Evolutionary conservation across 2,329 filamentous ascomycete genomes (phyloP).

Genomic region (Scedosporium aurantiacum): DNA sequence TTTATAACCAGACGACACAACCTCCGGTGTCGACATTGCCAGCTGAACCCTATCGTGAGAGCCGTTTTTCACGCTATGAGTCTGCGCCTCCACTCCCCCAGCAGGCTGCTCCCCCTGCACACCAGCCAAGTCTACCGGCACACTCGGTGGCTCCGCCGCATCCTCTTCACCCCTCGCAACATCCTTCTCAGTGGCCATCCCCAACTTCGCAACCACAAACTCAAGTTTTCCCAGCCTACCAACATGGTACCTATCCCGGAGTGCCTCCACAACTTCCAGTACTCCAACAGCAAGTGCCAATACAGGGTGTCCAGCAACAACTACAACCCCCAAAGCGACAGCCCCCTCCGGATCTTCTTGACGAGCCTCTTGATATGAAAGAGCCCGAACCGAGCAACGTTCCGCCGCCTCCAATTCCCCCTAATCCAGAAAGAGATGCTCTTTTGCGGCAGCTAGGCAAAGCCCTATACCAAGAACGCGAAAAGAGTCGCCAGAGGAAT

Average conservation of each 20-base stretch:
- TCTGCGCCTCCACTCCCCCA: conserved; percentile 30
- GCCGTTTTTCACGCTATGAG: conserved; percentile 30
- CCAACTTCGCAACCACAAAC: background rate
- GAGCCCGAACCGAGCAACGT: conserved; percentile 37
- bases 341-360: conserved; percentile 43
- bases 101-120: conserved; percentile 3
- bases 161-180: background rate
- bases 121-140: background rate
- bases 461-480: conserved; percentile 57
- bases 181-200: background rate
- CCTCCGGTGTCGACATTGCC: background rate
- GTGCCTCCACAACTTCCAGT: background rate
- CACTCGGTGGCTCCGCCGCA: background rate
- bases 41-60: background rate
- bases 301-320: background rate
- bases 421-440: conserved; percentile 90
- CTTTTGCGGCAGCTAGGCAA: conserved; percentile 66
- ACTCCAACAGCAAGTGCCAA: background rate
- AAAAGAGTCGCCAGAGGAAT: conserved; percentile 60
- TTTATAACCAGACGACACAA: background rate
- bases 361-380: conserved; percentile 42
- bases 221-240: background rate
- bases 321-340: conserved; percentile 18
- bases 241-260: background rate
- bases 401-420: conserved; percentile 75